Percentiles rank a stretch among this genome's conserved stretches.
These are phyloP conservation scores for Chaetomiaceae sp. DNA, from an alignment of 2,329 filamentous ascomycete species.

Conservation along the genomic window DNA sequence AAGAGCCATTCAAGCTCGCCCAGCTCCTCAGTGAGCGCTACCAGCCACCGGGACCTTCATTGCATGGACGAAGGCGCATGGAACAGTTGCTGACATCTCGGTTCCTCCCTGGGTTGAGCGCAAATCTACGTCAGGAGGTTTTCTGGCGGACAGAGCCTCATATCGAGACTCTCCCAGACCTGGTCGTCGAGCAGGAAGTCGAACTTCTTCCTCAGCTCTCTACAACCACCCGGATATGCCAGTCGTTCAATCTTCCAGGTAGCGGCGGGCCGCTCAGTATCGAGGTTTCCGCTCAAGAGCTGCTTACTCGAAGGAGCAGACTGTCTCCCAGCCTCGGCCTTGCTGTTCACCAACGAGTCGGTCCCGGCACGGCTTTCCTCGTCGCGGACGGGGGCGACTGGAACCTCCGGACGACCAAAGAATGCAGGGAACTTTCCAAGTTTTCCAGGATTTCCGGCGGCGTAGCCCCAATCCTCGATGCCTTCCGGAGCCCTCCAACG, in stretches of 20 bases:
- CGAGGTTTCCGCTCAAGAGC: constrained; percentile 33
- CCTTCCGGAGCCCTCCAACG: constrained; percentile 32
- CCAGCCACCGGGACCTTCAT: constrained; percentile 37
- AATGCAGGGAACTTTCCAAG: constrained; percentile 31
- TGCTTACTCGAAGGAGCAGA: constrained; percentile 14
- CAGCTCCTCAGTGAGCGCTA: constrained; percentile 36
- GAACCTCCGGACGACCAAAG: constrained; percentile 28
- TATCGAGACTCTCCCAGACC: constrained; percentile 21
- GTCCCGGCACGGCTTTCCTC: constrained; percentile 35
- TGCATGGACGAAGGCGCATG: constrained; percentile 34
- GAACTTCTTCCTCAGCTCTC: constrained; percentile 38
- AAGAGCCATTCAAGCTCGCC: constrained; percentile 31
- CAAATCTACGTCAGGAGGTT: constrained; percentile 40
- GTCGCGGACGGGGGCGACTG: constrained; percentile 42
- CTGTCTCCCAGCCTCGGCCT: constrained; percentile 30
- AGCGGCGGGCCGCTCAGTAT: constrained; percentile 33
- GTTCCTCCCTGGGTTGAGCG: constrained; percentile 35
- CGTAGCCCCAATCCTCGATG: constrained; percentile 14
- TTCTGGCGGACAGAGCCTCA: constrained; percentile 13
- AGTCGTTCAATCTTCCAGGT: constrained; percentile 31
- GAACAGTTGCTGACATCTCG: constrained; percentile 37
- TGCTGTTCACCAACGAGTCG: constrained; percentile 34
- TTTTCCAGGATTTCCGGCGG: constrained; percentile 31
- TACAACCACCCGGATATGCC: constrained; percentile 34
- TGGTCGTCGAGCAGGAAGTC: constrained; percentile 35